A percentile compares a stretch with the other conserved stretches of the same genome.
phyloP scores from a whole-genome alignment of 768 basidiomycete species.

The Serendipita indica region DNA sequence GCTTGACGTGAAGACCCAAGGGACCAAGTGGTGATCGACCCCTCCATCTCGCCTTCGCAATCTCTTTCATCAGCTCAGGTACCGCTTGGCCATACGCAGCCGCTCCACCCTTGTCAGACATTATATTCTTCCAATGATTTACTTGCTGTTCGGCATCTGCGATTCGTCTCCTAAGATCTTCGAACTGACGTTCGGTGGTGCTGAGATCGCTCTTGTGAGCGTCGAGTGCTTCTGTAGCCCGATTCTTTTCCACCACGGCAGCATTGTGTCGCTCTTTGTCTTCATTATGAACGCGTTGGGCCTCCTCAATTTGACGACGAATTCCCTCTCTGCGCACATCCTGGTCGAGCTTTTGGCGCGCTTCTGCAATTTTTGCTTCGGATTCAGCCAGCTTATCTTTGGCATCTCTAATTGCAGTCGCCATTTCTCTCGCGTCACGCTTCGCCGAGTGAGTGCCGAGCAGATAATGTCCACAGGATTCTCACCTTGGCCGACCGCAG shows the following conservation, averaged over 20 bases:
- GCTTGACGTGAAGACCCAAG: slow-evolving; percentile 61
- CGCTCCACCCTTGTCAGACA: neutral
- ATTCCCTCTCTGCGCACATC: neutral
- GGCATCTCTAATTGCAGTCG: neutral
- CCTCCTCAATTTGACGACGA: neutral
- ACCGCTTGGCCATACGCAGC: neutral
- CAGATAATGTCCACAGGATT: neutral
- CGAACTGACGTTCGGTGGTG: slow-evolving; percentile 9
- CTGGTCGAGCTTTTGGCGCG: neutral
- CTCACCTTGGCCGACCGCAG: slow-evolving; percentile 34
- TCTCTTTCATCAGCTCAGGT: slow-evolving; percentile 32
- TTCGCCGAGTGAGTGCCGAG: neutral
- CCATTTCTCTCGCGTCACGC: neutral
- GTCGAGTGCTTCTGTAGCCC: neutral
- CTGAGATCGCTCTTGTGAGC: neutral
- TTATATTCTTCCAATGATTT: neutral
- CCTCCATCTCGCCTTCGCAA: slow-evolving; percentile 40
- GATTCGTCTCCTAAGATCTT: slow-evolving; percentile 1
- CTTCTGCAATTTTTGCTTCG: neutral
- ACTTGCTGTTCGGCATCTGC: neutral
- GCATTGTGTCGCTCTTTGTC: neutral
- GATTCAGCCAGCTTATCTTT: neutral
- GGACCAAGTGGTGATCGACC: slow-evolving; percentile 64
- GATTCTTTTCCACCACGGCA: neutral
- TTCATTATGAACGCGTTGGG: neutral